Conservation (phyloP, 129 eudicot genomes). For the Centaurea solstitialis region DNA sequence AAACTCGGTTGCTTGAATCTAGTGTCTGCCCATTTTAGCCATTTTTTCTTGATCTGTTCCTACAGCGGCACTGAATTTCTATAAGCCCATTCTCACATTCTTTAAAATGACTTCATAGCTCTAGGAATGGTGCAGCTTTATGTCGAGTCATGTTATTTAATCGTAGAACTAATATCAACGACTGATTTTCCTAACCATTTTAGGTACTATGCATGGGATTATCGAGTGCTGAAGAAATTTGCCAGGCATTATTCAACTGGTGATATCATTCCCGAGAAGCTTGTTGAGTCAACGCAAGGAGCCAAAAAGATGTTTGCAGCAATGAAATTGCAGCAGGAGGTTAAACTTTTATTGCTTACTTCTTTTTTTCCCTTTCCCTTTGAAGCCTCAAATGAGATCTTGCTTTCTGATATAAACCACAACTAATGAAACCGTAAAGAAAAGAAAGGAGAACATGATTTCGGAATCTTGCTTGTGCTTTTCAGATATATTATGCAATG, state of each 20-base stretch:
- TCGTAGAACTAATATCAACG: neutral
- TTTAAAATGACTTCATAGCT: neutral
- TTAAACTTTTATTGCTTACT: conserved; percentile 17
- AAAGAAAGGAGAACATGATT: neutral
- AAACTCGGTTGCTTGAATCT: conserved; percentile 22
- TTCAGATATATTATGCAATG: conserved; percentile 71
- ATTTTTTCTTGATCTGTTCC: neutral
- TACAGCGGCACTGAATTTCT: neutral
- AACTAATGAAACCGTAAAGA: neutral
- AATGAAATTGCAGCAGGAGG: conserved; percentile 93
- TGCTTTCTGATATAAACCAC: neutral
- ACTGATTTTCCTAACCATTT: neutral
- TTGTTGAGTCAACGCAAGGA: conserved; percentile 65
- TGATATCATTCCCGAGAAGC: conserved; percentile 78
- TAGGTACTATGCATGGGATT: conserved; percentile 94
- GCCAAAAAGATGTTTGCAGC: conserved; percentile 93
- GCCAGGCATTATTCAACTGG: conserved; percentile 83
- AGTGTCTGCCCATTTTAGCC: neutral
- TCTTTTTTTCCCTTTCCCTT: neutral
- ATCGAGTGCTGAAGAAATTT: conserved; percentile 73
- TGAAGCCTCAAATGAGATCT: neutral
- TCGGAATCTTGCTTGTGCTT: neutral
- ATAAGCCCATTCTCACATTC: neutral
- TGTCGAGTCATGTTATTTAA: conserved; percentile 13
- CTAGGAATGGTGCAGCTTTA: too few species aligned